Evolutionary conservation across 2,329 filamentous ascomycete species (phyloP).

Genomic region (Trichoderma hamatum): DNA sequence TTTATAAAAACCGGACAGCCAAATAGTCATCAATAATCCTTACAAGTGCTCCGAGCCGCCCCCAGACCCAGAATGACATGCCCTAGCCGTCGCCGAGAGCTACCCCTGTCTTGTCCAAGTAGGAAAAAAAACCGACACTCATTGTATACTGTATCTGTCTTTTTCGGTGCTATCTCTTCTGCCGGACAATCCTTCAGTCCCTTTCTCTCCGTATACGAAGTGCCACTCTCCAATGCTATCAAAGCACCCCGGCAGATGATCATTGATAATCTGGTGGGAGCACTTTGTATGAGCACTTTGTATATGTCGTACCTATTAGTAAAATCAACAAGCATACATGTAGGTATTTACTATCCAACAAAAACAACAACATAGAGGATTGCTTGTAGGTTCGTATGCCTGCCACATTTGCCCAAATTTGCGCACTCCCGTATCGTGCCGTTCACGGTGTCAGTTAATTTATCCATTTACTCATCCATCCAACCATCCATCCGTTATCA

Average conservation of each 20-base stretch:
- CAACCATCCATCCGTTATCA: background rate
- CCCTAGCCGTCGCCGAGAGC: background rate
- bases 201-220: background rate
- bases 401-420: background rate
- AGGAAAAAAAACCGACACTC: background rate
- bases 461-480: background rate
- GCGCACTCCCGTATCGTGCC: background rate
- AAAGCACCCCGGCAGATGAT: background rate
- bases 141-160: background rate
- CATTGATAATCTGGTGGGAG: background rate
- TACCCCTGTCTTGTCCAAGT: no score
- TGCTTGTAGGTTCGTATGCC: background rate
- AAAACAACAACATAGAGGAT: background rate
- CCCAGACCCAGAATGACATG: background rate
- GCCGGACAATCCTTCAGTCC: background rate
- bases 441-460: background rate
- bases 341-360: background rate
- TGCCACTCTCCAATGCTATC: background rate
- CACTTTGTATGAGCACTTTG: no score
- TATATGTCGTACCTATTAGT: background rate
- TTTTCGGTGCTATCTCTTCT: background rate
- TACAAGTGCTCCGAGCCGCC: background rate
- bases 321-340: background rate
- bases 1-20: background rate
- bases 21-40: background rate